Conservation (phyloP, 2,329 filamentous ascomycete species). For the Aspergillus texensis region DNA sequence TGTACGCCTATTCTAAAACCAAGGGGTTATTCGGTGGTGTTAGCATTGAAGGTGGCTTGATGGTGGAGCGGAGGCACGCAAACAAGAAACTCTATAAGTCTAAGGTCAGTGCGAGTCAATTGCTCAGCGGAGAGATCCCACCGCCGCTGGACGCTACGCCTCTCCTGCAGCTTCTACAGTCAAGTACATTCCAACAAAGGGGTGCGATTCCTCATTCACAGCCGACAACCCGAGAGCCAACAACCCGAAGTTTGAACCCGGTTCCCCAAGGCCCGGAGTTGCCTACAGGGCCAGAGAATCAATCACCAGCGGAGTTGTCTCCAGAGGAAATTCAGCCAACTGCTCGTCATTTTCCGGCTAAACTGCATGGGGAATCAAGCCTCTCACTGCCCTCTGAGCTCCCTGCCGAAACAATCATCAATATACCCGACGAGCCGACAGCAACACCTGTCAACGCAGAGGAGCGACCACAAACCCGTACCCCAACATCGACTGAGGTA, state of each 20-base stretch:
- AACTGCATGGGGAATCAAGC: background rate
- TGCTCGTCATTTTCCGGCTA: background rate
- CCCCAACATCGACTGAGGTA: background rate
- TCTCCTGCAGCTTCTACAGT: conserved; percentile 81
- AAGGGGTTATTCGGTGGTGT: conserved; percentile 95
- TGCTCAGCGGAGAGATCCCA: conserved; percentile 76
- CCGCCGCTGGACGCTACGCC: conserved; percentile 79
- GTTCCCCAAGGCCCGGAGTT: background rate
- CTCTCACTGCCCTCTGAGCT: background rate
- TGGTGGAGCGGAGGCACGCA: conserved; percentile 89
- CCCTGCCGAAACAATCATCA: background rate
- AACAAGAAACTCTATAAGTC: conserved; percentile 93
- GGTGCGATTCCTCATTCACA: background rate
- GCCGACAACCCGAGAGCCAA: background rate
- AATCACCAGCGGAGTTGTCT: background rate
- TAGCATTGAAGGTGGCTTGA: conserved; percentile 82
- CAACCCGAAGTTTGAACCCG: background rate
- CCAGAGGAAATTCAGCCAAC: background rate
- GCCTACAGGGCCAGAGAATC: background rate
- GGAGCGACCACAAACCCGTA: background rate
- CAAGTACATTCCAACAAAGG: conserved; percentile 66
- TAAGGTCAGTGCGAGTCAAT: conserved; percentile 73
- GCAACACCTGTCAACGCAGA: background rate
- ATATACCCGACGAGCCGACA: background rate
- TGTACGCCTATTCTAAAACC: conserved; percentile 96